Evolutionary conservation across 768 basidiomycete genomes (phyloP), one percentile per base, ranked within the genome.

Genomic region (Boletus rex-veris): DNA sequence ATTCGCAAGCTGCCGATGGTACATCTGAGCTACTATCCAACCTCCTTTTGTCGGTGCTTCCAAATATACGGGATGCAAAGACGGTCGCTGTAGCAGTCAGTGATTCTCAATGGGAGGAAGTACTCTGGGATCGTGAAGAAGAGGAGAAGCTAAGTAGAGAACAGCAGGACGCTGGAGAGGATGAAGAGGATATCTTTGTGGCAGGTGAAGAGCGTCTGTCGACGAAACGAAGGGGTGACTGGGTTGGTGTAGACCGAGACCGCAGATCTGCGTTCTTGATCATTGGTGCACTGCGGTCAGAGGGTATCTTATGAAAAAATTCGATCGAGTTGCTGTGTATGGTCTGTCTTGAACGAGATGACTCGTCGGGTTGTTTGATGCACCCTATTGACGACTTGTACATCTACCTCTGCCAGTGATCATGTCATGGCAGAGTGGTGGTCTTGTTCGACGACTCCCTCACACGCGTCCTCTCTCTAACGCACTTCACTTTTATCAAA

Each of bases 61-160:
- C 90, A 12, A 86, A 85, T 57, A 76, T 88, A 36, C 77, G 74
- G 33, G 89, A 86, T 53, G 86, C 88, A 12, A 86, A 80, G 64
- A 86, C 85, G 9, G 85, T 85, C 19, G 89, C 88, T 4, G 86
- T 92, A 24, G 87, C 86, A 0, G 84, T 89, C 55, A 86, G 83
- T 48, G 86, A 89, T 50, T 75, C 80, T 1, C 85, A 89, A 58
- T 91, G 88, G 90, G 85, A 88, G 48, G 90, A 91, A 59, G 83
- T 90, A 2, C 72, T 90, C 26, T 90, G 84, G 82, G 83, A 86
- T 58, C 75, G 83, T 15, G 88, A 88, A 65, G 84, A 85, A 53
- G 83, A 83, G 47, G 79, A 79, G 49, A 68, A 58, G 52, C 55
- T 60, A 45, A 66, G 67, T 16, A 54, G 48, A 45, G 66, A 67